A percentile compares a stretch with the other conserved stretches of the same genome.
These are phyloP conservation scores for Nannochloropsis oceanica DNA, from an alignment of 108 stramenopile species.

Conservation along the genomic window DNA sequence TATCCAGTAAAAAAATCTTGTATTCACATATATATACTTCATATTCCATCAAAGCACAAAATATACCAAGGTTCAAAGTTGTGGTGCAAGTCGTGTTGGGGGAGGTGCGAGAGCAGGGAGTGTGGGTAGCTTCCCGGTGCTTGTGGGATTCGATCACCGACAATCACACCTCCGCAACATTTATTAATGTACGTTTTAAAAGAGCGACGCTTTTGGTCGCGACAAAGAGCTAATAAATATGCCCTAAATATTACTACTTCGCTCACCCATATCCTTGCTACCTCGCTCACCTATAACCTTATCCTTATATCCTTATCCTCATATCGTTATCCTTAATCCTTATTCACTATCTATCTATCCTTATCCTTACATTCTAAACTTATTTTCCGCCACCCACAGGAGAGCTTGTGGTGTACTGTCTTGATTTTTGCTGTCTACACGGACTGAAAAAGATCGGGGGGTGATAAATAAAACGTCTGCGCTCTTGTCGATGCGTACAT, in stretches of 20 bases:
- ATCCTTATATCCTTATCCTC: too few relatives aligned
- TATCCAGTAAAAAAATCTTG: not conserved
- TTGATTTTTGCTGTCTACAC: not conserved
- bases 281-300: not conserved
- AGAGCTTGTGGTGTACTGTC: not conserved
- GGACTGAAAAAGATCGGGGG: not conserved
- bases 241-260: not conserved
- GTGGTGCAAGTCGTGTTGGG: constrained; percentile 53
- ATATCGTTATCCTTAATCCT: too few relatives aligned
- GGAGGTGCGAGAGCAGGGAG: constrained; percentile 51
- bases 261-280: not conserved
- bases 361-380: not conserved
- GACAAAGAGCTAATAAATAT: not conserved
- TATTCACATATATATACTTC: not conserved
- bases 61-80: constrained; percentile 48
- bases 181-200: constrained; percentile 22
- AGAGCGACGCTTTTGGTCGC: not conserved
- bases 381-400: not conserved
- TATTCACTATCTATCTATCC: too few relatives aligned
- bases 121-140: constrained; percentile 48
- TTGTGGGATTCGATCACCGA: constrained; percentile 55
- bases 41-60: not conserved
- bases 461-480: too few relatives aligned
- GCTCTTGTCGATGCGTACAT: too few relatives aligned
- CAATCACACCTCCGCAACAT: constrained; percentile 44